Conservation (phyloP, 139 green algal species). For the Tetradesmus lagerheimii region DNA sequence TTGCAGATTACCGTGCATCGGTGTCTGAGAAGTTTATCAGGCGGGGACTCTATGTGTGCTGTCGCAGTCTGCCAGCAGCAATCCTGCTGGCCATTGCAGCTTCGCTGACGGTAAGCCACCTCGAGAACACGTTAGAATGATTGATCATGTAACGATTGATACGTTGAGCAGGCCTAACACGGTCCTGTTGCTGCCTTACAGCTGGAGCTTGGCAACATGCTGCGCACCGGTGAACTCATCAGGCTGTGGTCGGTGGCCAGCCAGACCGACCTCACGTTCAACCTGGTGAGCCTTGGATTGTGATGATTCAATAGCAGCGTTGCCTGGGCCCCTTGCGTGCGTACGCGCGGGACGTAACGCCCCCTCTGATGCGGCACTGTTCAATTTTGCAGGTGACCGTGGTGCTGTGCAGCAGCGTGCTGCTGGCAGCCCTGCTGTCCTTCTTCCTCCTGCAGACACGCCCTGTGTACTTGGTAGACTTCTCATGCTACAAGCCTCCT, state of each 20-base stretch:
- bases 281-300: slow-evolving; percentile 75
- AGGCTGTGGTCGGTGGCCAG: slow-evolving; percentile 74
- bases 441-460: slow-evolving; percentile 82
- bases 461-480: slow-evolving; percentile 96
- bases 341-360: not conserved
- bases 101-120: slow-evolving; percentile 46
- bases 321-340: not conserved
- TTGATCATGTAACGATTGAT: not conserved
- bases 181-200: slow-evolving; percentile 51
- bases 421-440: slow-evolving; percentile 68
- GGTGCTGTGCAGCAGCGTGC: slow-evolving; percentile 67
- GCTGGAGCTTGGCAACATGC: slow-evolving; percentile 86
- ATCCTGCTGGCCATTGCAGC: slow-evolving; percentile 73
- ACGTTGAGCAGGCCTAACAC: not conserved
- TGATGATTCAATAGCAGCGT: not conserved
- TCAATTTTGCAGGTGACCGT: slow-evolving; percentile 76
- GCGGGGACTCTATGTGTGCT: slow-evolving; percentile 86
- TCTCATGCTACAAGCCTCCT: slow-evolving; percentile 79
- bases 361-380: not conserved
- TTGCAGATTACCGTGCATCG: slow-evolving; percentile 29
- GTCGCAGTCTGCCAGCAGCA: slow-evolving; percentile 76
- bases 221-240: slow-evolving; percentile 79
- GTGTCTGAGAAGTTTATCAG: slow-evolving; percentile 94
- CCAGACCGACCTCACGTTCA: slow-evolving; percentile 91
- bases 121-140: too few species aligned